Conservation (phyloP, 2,329 filamentous ascomycete genomes). For the Fusarium veterinarium region DNA sequence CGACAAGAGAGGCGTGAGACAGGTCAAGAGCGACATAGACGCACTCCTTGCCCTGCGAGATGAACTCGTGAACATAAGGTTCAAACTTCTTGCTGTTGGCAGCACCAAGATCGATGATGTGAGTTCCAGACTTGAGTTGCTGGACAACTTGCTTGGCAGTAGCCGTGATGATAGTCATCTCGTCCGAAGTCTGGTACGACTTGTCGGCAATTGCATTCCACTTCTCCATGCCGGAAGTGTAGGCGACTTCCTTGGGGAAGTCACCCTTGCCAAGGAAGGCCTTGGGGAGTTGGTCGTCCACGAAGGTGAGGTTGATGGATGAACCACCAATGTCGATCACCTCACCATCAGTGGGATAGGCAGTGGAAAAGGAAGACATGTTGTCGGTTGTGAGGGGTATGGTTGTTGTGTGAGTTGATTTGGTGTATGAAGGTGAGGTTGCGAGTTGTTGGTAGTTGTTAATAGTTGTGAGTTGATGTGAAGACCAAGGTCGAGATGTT, state of each 20-base stretch:
- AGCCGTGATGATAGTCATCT: constrained; percentile 35
- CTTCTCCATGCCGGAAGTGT: constrained; percentile 34
- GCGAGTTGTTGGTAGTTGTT: too few relatives aligned
- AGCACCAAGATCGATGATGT: constrained; percentile 40
- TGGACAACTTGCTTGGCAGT: constrained; percentile 30
- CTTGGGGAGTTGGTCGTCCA: constrained; percentile 27
- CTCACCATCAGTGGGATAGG: neutral
- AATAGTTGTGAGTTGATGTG: neutral
- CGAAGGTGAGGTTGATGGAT: constrained; percentile 8
- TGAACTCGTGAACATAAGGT: constrained; percentile 35
- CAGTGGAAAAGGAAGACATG: neutral
- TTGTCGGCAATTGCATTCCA: constrained; percentile 28
- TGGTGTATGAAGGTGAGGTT: too few relatives aligned
- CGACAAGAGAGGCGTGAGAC: constrained; percentile 6
- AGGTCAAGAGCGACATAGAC: constrained; percentile 40
- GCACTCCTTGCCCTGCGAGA: constrained; percentile 34
- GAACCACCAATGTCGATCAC: constrained; percentile 41
- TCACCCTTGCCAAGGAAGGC: constrained; percentile 32
- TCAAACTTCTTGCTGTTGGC: constrained; percentile 40
- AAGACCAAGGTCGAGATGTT: neutral
- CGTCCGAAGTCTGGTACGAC: constrained; percentile 39
- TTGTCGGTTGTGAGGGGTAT: neutral
- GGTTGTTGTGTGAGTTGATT: neutral
- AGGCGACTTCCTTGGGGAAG: constrained; percentile 46
- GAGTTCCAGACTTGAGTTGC: constrained; percentile 21